These are phyloP conservation scores for Curvularia eragrostidis DNA, from an alignment of 2,329 filamentous ascomycete species.

Conservation along the genomic window DNA sequence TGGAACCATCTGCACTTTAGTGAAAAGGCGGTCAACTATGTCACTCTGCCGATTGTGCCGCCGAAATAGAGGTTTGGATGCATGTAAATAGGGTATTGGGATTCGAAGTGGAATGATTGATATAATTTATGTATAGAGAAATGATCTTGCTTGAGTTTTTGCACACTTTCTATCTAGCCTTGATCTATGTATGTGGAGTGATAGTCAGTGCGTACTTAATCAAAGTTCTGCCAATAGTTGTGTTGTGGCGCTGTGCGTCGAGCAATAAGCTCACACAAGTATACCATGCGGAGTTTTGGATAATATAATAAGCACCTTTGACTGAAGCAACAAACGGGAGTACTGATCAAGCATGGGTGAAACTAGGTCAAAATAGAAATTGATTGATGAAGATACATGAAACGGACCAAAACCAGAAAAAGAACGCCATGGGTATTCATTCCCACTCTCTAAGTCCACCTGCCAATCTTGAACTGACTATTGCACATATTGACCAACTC, in stretches of 20 bases:
- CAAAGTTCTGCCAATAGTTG: background rate
- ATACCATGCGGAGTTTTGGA: background rate
- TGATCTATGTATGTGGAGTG: background rate
- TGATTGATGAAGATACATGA: background rate
- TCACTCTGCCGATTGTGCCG: slow-evolving; percentile 62
- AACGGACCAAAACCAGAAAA: background rate
- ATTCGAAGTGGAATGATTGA: too few relatives aligned
- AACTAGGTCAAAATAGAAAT: background rate
- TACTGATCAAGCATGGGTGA: background rate
- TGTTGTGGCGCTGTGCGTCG: background rate
- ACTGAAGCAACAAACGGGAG: background rate
- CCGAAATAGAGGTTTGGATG: slow-evolving; percentile 35
- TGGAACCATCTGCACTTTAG: slow-evolving; percentile 63
- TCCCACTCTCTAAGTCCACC: slow-evolving; percentile 22
- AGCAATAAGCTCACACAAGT: background rate
- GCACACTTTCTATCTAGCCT: background rate
- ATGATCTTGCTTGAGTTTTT: background rate
- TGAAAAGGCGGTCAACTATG: slow-evolving; percentile 57
- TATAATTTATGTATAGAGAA: background rate
- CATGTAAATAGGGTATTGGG: background rate
- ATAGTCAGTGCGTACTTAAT: background rate
- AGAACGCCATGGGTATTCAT: background rate
- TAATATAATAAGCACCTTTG: background rate
- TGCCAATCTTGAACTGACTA: slow-evolving; percentile 43
- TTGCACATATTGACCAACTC: slow-evolving; percentile 47